A percentile compares a stretch with the other conserved stretches of the same genome.
These are phyloP conservation scores for Russula abietina DNA, from an alignment of 768 basidiomycete species.

Conservation along the genomic window DNA sequence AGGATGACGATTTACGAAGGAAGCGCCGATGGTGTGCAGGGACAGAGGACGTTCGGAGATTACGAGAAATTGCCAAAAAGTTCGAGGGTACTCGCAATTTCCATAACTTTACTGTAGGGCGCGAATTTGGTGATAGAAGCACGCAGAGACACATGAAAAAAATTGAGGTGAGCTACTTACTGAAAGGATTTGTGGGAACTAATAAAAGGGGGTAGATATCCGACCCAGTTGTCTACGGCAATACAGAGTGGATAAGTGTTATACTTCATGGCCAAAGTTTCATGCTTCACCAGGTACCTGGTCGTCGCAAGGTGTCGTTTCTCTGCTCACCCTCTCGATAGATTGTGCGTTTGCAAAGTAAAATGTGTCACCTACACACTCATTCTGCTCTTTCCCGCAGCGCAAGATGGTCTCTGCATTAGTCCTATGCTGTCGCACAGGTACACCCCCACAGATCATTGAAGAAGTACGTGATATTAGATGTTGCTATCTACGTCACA, in stretches of 20 bases:
- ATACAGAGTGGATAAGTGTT: constrained; percentile 92
- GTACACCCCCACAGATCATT: constrained; percentile 67
- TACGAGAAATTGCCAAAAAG: constrained; percentile 52
- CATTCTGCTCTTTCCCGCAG: constrained; percentile 39
- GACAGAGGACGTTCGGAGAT: constrained; percentile 44
- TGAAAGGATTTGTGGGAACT: not conserved
- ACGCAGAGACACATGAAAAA: constrained; percentile 84
- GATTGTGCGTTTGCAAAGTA: constrained; percentile 40
- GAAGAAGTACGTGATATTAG: constrained; percentile 46
- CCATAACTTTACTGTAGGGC: constrained; percentile 92
- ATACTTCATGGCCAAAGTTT: constrained; percentile 96
- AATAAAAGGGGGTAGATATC: constrained; percentile 43
- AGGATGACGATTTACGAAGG: constrained; percentile 54
- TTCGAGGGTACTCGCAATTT: constrained; percentile 94
- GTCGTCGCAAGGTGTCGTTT: constrained; percentile 10
- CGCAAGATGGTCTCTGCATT: constrained; percentile 94
- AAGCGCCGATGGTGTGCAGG: constrained; percentile 69
- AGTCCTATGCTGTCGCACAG: constrained; percentile 72
- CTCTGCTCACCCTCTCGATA: constrained; percentile 26
- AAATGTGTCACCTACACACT: constrained; percentile 20
- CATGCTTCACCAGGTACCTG: constrained; percentile 94
- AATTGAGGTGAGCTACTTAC: constrained; percentile 52
- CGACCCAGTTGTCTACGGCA: constrained; percentile 84
- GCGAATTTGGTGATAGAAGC: constrained; percentile 76
- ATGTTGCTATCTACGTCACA: not conserved